Conservation (phyloP, 805 yeast genomes). For the Myxozyma udenii region DNA sequence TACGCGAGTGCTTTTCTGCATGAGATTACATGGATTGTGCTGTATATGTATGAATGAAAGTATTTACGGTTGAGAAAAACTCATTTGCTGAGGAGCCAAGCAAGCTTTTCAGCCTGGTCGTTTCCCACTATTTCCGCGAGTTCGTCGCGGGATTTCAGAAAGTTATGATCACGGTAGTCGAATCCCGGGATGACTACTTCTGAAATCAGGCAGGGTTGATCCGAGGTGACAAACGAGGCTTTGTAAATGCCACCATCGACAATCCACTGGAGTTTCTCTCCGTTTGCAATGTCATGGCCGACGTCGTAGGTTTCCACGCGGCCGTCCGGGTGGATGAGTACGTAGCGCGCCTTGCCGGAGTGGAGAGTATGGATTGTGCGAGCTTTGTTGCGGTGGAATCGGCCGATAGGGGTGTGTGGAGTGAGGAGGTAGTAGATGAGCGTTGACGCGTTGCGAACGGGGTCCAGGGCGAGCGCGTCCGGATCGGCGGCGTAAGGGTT, state of each 20-base stretch:
- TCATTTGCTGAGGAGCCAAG: constrained; percentile 40
- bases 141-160: constrained; percentile 39
- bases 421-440: constrained; percentile 53
- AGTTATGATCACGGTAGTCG: constrained; percentile 53
- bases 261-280: constrained; percentile 56
- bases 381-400: constrained; percentile 51
- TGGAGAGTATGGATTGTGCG: constrained; percentile 56
- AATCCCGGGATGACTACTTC: constrained; percentile 60
- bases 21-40: too few relatives aligned
- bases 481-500: constrained; percentile 38
- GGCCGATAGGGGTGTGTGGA: constrained; percentile 51
- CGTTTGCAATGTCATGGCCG: constrained; percentile 46
- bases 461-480: neutral
- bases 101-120: constrained; percentile 39
- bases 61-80: too few relatives aligned
- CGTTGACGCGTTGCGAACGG: constrained; percentile 47
- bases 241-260: constrained; percentile 61
- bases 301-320: constrained; percentile 49
- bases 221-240: constrained; percentile 45
- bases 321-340: constrained; percentile 53
- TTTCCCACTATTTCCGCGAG: constrained; percentile 41
- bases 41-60: too few relatives aligned
- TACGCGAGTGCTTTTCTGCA: too few relatives aligned
- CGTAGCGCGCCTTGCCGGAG: constrained; percentile 55
- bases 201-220: constrained; percentile 40